Evolutionary conservation across 2,329 filamentous ascomycete species (phyloP).

Genomic region (Curvularia lunata): DNA sequence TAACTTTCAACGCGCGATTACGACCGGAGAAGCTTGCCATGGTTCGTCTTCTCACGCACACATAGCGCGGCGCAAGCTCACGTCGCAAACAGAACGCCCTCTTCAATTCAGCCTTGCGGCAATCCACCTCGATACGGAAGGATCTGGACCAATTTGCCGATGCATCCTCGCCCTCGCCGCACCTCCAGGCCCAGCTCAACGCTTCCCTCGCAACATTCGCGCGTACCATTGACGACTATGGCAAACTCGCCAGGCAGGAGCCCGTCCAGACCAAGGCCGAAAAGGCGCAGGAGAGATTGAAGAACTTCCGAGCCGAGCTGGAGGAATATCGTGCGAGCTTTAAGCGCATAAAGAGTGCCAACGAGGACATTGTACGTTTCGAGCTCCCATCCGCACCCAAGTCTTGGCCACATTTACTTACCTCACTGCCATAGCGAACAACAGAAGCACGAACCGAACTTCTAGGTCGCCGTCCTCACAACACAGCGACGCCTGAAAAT

Average conservation of each 20-base stretch:
- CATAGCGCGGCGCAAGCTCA: conserved; percentile 14
- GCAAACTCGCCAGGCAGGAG: conserved; percentile 82
- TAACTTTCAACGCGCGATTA: not conserved
- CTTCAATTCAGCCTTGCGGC: conserved; percentile 85
- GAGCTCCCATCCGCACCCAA: conserved; percentile 1
- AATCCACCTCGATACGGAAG: conserved; percentile 78
- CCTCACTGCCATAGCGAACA: conserved; percentile 53
- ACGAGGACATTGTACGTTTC: conserved; percentile 70
- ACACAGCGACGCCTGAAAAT: conserved; percentile 84
- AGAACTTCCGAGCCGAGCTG: conserved; percentile 83
- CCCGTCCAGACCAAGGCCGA: conserved; percentile 89
- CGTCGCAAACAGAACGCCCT: conserved; percentile 69
- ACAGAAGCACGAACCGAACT: conserved; percentile 80
- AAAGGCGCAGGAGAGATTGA: conserved; percentile 84
- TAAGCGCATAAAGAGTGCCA: conserved; percentile 75
- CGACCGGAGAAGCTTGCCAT: conserved; percentile 14
- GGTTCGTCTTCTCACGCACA: conserved; percentile 22
- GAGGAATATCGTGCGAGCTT: conserved; percentile 79
- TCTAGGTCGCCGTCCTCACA: conserved; percentile 81
- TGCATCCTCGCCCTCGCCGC: conserved; percentile 63
- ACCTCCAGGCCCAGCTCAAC: conserved; percentile 61
- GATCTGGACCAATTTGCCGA: conserved; percentile 75
- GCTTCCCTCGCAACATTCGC: conserved; percentile 75
- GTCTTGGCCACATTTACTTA: conserved; percentile 10
- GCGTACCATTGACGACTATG: conserved; percentile 92